Evolutionary conservation across 345 rosid species (phyloP).

Genomic region (Acer saccharum): DNA sequence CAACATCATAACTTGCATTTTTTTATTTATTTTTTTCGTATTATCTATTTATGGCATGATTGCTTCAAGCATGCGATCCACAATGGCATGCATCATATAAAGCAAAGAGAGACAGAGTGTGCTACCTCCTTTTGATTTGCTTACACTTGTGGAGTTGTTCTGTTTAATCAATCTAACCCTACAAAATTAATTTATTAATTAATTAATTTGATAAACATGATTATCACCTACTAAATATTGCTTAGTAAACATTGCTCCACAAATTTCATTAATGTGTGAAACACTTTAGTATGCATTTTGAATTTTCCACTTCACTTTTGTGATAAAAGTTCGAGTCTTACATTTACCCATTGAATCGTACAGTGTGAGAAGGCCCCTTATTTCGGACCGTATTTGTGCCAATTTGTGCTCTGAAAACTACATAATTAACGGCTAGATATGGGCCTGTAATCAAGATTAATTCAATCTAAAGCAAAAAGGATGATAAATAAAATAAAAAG

Average conservation of each 20-base stretch:
- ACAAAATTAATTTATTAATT: background rate
- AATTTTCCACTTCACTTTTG: too few relatives aligned
- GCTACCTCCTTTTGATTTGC: background rate
- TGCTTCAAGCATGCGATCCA: background rate
- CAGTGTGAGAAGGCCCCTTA: too few relatives aligned
- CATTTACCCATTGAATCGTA: too few relatives aligned
- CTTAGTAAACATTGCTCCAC: too few relatives aligned
- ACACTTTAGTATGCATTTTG: too few relatives aligned
- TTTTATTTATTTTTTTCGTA: background rate
- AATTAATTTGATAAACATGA: background rate
- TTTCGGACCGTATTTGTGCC: background rate
- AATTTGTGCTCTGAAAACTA: background rate
- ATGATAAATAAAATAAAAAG: background rate
- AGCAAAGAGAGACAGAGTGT: background rate
- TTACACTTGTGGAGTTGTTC: background rate
- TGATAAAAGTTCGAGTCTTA: too few relatives aligned
- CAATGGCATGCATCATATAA: background rate
- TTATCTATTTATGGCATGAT: background rate
- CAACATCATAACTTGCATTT: slow-evolving; percentile 4
- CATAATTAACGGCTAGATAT: slow-evolving; percentile 3
- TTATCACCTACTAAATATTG: background rate
- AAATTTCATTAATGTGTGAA: too few relatives aligned
- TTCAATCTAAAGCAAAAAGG: background rate
- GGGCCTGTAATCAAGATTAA: slow-evolving; percentile 5
- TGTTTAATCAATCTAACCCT: background rate